Evolutionary conservation across 2,329 filamentous ascomycete species (phyloP), one percentile per base, ranked within the genome.

Genomic region (Nemania bipapillata): DNA sequence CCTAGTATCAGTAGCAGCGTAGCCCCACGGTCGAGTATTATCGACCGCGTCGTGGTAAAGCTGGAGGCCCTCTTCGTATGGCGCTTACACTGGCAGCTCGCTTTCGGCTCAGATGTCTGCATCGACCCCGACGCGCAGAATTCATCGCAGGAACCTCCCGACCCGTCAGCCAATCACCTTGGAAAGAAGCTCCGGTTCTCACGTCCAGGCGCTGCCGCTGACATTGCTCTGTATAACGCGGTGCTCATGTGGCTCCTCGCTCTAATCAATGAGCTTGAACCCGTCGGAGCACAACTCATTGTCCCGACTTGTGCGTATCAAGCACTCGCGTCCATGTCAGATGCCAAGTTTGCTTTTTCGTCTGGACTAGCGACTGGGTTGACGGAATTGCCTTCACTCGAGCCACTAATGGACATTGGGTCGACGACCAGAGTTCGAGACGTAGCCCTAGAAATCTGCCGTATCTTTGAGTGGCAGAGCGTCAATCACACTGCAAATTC

Each of bases 241-340:
- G 59, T 63, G 12, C 37, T 63, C 4, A 32, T 63, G 59, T 63
- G 59, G 59, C 49, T 63, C 15, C 49, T 63, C 15, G 50, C 49
- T 32, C 26, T 63, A 6, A 22, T 63, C 35, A 40, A 45, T 7
- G 59, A 63, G 15, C 50, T 63, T 17, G 49, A 54, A 45, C 59
- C 59, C 11, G 35, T 32, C 35, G 28, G 20, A 15, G 49, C 59
- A 45, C 22, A 63, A 9, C 30, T 17, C 5, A 26, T 55, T 24
- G 22, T 58, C 5, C 37, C 45, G 55, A 47, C 12, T 11, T 58
- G 55, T 32, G 55, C 55, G 40, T 58, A 47, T 30, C 55, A 58
- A 45, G 55, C 55, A 20, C n/a, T 58, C 22, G 17, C n/a, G 26
- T 58, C 55, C n/a, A 47, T 45, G 37, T 24, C 55, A 28, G 26